Evolutionary conservation across 2,329 filamentous ascomycete genomes (phyloP), one percentile per base, ranked within the genome.

Genomic region (Pseudogymnoascus sp.): DNA sequence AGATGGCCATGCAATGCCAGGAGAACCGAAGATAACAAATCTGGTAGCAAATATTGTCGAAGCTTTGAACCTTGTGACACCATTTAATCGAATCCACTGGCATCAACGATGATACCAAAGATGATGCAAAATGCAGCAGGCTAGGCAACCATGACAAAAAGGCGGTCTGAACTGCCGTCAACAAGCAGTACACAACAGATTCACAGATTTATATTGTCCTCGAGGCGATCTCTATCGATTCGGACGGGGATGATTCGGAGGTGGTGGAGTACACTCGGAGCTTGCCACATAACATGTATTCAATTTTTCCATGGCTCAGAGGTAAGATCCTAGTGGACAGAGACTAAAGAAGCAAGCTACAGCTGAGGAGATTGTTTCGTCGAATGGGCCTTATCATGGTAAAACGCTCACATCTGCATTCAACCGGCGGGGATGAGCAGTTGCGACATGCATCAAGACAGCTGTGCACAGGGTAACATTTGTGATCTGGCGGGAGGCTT

Each of bases 351-450:
- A 12, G 42, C 42, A 52, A 28, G 42, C 42, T 49, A 52, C 41
- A 45, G 42, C 49, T 33, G 49, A 19, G 49, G 9, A 22, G n/a
- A 55, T 55, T 33, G 45, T 52, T 55, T 55, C 19, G 49, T 33
- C 28, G 28, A 19, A 55, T 55, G n/a, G 49, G 28, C 49, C 25
- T 12, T 30, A 33, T 33, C n/a, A 19, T 33, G 25, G 16, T 55
- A 55, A 55, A 55, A 55, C 28, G 22, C 14, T 33, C 28, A 33
- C n/a, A 55, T 55, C 49, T 55, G 49, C 45, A 55, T 55, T 52
- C 45, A 55, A 55, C 45, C 45, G 25, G 45, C 45, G 2, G 25
- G 45, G 25, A 33, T 55, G 45, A 12, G 45, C 28, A 33, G 49
- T 33, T 19, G 49, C 49, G 25, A n/a, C 28, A 55, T 55, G 49